Base-by-base conservation (phyloP, 1,139 yeast species). In the Taiozyma sp. region DNA sequence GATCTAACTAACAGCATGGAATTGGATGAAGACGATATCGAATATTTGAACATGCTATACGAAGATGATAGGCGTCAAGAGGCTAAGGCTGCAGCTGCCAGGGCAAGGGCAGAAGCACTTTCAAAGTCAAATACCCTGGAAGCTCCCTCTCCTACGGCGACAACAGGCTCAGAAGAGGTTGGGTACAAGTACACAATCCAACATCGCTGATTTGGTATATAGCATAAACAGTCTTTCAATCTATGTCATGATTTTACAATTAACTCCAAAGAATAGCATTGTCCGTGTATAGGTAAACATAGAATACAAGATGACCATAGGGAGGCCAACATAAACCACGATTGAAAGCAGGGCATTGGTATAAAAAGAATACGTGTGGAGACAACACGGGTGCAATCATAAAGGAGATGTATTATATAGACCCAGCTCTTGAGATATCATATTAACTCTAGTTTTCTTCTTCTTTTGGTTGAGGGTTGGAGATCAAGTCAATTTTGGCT, bases 11-110 rank as follows among this genome's bases (percentile, higher is more conserved):
- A 47, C 12, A 44, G 44, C 6, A 29, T 49, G 24, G 59, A 55
- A 19, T 19, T 58, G n/a, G 60, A 60, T 41, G 65, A 60, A 12
- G 63, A 62, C 16, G 64, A 61, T 39, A 49, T 56, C 10, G 49
- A 50, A 4, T 62, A 60, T 46, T 50, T 62, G 49, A 56, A 56
- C 19, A 54, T 55, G 54, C 40, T 62, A 3, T 59, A 58, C 40
- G 55, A 51, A 6, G 42, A 47, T 36, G 59, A 56, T 27, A 32
- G 34, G 23, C 44, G 30, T 12, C 45, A 24, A 24, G 46, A 44
- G 45, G 23, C 27, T n/a, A 28, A 10, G 10, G 16, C 14, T 9
- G 23, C 23, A 9, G 10, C 54, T 51, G 42, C 40, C 39, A 45
- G 29, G 29, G 14, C 30, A 39, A 45, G 29, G 29, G 14, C 30